Evolutionary conservation across 1,139 yeast species (phyloP).

Genomic region (Magnusiomyces paraingens): DNA sequence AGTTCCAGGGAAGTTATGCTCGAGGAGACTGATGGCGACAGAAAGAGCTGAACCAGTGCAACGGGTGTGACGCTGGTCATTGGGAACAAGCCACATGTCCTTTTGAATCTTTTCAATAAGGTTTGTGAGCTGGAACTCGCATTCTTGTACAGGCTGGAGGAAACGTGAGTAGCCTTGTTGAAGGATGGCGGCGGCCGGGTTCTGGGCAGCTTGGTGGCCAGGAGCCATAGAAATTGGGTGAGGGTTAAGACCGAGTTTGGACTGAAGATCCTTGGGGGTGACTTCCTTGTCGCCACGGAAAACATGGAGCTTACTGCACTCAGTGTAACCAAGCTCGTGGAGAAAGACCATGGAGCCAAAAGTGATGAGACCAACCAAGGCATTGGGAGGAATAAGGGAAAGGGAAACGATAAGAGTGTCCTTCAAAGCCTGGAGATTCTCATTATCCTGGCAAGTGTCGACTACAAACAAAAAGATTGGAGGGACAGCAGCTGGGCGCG

Average conservation of each 20-base stretch:
- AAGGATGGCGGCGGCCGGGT: constrained; percentile 6
- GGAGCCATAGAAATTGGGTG: constrained; percentile 21
- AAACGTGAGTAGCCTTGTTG: constrained; percentile 57
- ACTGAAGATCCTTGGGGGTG: constrained; percentile 64
- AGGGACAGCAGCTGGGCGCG: constrained; percentile 83
- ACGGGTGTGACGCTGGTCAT: constrained; percentile 83
- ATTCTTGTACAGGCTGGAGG: constrained; percentile 76
- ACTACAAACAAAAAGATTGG: constrained; percentile 90
- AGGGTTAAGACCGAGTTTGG: constrained; percentile 55
- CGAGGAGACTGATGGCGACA: constrained; percentile 76
- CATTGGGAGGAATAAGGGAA: constrained; percentile 84
- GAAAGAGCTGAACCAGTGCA: constrained; percentile 91
- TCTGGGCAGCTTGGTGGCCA: constrained; percentile 7
- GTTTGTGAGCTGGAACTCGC: constrained; percentile 80
- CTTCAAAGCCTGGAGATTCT: constrained; percentile 81
- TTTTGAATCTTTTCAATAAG: constrained; percentile 70
- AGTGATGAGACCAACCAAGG: constrained; percentile 85
- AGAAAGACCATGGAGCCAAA: constrained; percentile 94
- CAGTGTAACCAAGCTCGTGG: constrained; percentile 79
- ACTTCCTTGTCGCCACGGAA: constrained; percentile 93
- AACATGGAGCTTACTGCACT: constrained; percentile 73
- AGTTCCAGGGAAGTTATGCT: constrained; percentile 78
- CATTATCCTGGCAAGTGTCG: constrained; percentile 93
- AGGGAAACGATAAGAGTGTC: constrained; percentile 79
- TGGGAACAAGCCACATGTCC: constrained; percentile 91